phyloP scores from a whole-genome alignment of 2,329 filamentous ascomycete genomes.

The Ascochyta lentis region DNA sequence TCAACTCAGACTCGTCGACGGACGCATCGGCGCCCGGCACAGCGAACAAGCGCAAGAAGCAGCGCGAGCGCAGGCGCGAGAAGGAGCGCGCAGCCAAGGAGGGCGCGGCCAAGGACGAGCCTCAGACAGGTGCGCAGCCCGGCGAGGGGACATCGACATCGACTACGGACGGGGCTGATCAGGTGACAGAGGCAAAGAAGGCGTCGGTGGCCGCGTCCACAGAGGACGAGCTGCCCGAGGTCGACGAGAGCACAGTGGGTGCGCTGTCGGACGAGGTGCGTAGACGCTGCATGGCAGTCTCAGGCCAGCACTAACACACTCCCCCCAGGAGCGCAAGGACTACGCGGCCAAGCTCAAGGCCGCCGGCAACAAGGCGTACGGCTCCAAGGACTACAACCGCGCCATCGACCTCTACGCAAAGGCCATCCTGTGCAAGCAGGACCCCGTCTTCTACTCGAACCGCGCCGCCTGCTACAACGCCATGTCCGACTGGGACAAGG shows the following conservation, averaged over 20 bases:
- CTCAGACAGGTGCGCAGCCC: constrained; percentile 40
- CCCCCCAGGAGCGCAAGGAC: constrained; percentile 76
- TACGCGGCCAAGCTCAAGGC: constrained; percentile 93
- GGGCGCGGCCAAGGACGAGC: constrained; percentile 53
- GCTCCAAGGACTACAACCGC: constrained; percentile 88
- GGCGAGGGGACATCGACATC: background rate
- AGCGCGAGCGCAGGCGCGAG: constrained; percentile 87
- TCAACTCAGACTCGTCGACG: constrained; percentile 60
- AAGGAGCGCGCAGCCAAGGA: constrained; percentile 70
- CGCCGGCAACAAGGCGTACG: constrained; percentile 95
- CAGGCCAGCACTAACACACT: constrained; percentile 29
- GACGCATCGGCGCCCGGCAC: constrained; percentile 45
- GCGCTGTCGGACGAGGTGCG: constrained; percentile 52
- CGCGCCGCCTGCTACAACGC: constrained; percentile 97
- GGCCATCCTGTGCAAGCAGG: constrained; percentile 95
- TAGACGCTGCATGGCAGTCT: background rate
- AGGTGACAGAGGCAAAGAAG: constrained; percentile 41
- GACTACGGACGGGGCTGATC: constrained; percentile 17
- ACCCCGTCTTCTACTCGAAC: constrained; percentile 99
- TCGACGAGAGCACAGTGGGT: constrained; percentile 55
- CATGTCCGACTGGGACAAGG: constrained; percentile 90
- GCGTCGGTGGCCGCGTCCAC: constrained; percentile 45
- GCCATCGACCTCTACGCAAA: constrained; percentile 96
- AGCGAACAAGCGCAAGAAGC: constrained; percentile 73
- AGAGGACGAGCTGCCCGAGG: constrained; percentile 57